Evolutionary conservation across 2,329 filamentous ascomycete genomes (phyloP), one percentile per base, ranked within the genome.

Genomic region (Capronia americana): DNA sequence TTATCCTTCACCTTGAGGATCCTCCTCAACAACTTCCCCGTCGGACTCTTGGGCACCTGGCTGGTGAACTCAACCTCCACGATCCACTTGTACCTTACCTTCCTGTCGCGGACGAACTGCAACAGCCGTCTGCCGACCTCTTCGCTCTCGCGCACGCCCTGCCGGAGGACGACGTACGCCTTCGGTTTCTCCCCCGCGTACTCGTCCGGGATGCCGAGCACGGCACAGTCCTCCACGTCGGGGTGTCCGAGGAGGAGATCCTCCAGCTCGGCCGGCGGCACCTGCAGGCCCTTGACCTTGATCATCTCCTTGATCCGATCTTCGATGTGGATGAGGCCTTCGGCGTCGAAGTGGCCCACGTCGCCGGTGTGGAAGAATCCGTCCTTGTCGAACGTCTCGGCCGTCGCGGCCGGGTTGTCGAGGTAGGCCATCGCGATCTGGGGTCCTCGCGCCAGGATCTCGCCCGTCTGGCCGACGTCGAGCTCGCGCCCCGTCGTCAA

Each of bases 351-450:
- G 10, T 79, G 75, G 1, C 86, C 88, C 80, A 92, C 1, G 88
- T 96, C 81, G 0, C 92, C 88, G 0, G 88, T 90, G 65, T 87
- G 85, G 57, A 87, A 73, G 73, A 79, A 87, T 0, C 84, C 84
- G 0, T 84, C 81, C 0, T 81, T 71, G 2, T 90, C 90, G 69
- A 95, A 87, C 0, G 90, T 88, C 55, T 92, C 88, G 2, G 81
- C 82, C 2, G 92, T 92, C 2, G 89, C 87, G 67, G 89, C 86
- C 0, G 87, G 85, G 63, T 91, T 90, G 73, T 92, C 91, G 72
- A 90, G 84, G 75, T 94, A 96, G 1, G 91, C 92, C 72, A 86
- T 83, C 79, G 93, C 93, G 38, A 94, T 82, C 69, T 96, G 95
- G 0, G 92, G 92, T 0, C 92, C 92, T 64, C 88, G 88, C 63